These are phyloP conservation scores for Galerina marginata DNA, from an alignment of 768 basidiomycete genomes.

Conservation along the genomic window DNA sequence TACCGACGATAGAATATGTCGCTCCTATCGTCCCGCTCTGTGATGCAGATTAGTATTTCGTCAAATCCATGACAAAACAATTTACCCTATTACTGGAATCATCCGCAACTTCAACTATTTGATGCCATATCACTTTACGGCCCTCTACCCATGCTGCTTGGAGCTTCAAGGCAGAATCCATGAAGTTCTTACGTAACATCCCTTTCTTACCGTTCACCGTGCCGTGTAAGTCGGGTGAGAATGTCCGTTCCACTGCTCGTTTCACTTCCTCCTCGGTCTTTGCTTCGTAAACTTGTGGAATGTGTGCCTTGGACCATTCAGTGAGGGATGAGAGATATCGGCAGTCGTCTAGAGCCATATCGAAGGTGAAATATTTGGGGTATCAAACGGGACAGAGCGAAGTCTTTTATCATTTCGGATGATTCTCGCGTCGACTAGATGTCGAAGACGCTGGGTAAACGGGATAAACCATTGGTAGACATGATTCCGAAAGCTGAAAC, in stretches of 20 bases:
- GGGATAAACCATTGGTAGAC: too few relatives aligned
- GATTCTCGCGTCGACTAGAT: too few relatives aligned
- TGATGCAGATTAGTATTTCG: background rate
- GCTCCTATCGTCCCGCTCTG: constrained; percentile 5
- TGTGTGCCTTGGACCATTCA: background rate
- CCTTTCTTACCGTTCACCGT: constrained; percentile 6
- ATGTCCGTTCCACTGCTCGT: constrained; percentile 2
- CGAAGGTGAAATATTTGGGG: too few relatives aligned
- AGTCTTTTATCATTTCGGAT: too few relatives aligned
- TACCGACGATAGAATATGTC: constrained; percentile 4
- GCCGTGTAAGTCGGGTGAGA: constrained; percentile 3
- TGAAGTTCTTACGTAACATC: constrained; percentile 4
- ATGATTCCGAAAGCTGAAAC: too few relatives aligned
- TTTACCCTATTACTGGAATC: constrained; percentile 5
- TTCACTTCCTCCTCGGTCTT: background rate
- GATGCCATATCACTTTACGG: constrained; percentile 6
- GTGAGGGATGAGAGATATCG: background rate
- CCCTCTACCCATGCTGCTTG: constrained; percentile 3
- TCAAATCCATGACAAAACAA: background rate
- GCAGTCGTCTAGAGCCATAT: background rate
- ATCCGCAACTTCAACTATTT: constrained; percentile 7
- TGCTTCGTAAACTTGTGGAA: constrained; percentile 6
- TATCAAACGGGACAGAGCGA: too few relatives aligned
- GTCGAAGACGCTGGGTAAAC: too few relatives aligned
- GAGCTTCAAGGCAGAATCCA: constrained; percentile 9